Percentiles rank a stretch among this genome's conserved stretches.
Evolutionary conservation across 768 basidiomycete species (phyloP).

Genomic region (Boletus barrowsii): DNA sequence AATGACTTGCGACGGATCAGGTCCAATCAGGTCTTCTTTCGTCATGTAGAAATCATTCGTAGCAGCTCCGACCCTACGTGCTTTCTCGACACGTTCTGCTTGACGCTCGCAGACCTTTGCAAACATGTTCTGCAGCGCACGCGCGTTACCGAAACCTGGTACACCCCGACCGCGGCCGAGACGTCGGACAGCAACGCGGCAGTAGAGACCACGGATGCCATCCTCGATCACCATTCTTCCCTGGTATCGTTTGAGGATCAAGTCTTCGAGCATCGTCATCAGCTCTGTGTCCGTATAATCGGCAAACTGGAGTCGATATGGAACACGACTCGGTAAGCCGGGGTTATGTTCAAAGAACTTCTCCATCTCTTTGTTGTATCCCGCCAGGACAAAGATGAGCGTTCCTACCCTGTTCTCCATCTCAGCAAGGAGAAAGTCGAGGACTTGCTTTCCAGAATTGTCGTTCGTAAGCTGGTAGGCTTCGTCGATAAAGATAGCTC

Average conservation of each 20-base stretch:
- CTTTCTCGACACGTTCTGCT: constrained; percentile 44
- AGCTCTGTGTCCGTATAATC: constrained; percentile 63
- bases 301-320: constrained; percentile 52
- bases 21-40: constrained; percentile 62
- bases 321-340: constrained; percentile 66
- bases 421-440: constrained; percentile 69
- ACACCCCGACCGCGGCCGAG: constrained; percentile 17
- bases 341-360: constrained; percentile 77
- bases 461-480: constrained; percentile 62
- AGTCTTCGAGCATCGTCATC: constrained; percentile 48
- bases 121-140: constrained; percentile 54
- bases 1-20: constrained; percentile 52
- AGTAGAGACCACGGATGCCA: constrained; percentile 51
- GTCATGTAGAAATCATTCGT: constrained; percentile 51
- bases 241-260: constrained; percentile 43
- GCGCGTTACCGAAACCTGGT: constrained; percentile 66
- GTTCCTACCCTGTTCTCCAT: constrained; percentile 70
- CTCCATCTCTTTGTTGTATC: constrained; percentile 72
- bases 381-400: constrained; percentile 67
- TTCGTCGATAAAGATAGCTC: constrained; percentile 67
- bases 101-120: constrained; percentile 49
- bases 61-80: constrained; percentile 36
- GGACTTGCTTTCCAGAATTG: constrained; percentile 50
- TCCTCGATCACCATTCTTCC: constrained; percentile 55
- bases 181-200: constrained; percentile 32